Base-by-base conservation (phyloP, 352 stramenopile genomes). In the Phytophthora vignae region DNA sequence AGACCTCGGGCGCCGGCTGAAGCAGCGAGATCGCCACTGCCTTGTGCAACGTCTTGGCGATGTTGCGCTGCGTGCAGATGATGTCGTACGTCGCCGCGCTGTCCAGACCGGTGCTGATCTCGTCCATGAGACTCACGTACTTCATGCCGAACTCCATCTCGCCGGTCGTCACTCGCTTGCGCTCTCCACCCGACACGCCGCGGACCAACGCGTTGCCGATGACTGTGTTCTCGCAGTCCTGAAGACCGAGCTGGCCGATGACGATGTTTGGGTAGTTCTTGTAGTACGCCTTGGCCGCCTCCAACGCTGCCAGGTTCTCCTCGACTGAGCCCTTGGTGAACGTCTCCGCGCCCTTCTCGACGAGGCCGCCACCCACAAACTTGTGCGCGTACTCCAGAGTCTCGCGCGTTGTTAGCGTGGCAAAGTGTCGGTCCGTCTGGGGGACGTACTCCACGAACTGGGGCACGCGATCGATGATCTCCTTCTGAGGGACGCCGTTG, bases 121-220 rank as follows among this genome's bases (percentile, higher is more conserved):
- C 67, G 74, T 97, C 91, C 55, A 96, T 79, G 84, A 50, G 49
- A 9, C 67, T 81, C 53, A 78, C 81, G 22, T 76, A 74, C 88
- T 44, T 90, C 92, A 63, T 90, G 81, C 56, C 92, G 52, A 93
- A 85, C 49, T 95, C 72, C 84, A 99, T 98, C 79, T 92, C 82
- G 25, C 81, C 85, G 2, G 73, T 81, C 5, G 85, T 93, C 62
- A 93, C 83, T 21, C 86, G 83, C 74, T 89, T 89, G 15, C 82
- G 73, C 48, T 67, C 60, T 6, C 85, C 84, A 21, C 83, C 84
- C 8, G 81, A 90, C 21, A 92, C 76, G 36, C 84, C 84, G 19
- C 82, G 76, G 4, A 80, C 38, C 21, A 90, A 60, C 4, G 50
- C 64, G 46, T 90, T 67, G 10, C 82, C 82, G 15, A 90, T 72